Evolutionary conservation across 1,284 basidiomycete genomes (phyloP), one percentile per base, ranked within the genome.

Genomic region (Malassezia globosa): DNA sequence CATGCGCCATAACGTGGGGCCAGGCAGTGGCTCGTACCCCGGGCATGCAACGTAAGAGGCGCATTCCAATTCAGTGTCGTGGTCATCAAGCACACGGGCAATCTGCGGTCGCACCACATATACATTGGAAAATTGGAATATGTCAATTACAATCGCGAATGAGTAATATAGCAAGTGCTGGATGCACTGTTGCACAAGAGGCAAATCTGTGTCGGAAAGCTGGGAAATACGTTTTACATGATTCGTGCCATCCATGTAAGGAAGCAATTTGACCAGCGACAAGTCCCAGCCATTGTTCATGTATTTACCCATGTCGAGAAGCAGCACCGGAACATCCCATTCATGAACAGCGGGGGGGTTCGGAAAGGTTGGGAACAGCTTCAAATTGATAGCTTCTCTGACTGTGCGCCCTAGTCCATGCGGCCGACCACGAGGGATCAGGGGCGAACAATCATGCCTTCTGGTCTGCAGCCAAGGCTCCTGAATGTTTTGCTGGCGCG

Each of bases 151-250:
- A 81, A 95, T 88, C 64, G 95, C 82, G 46, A 92, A 89, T 75
- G 92, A 87, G 69, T 96, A 95, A 68, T 87, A 95, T 84, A 97
- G 73, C 41, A 99, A 78, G 73, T 99, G 94, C 25, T 87, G 82
- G 45, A 97, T 81, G 4, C 89, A 89, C 58, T 85, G 81, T 37
- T 87, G 79, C 7, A 87, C 85, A 23, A 96, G 74, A 13, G 80
- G 80, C 7, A 85, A 74, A 70, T 94, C 88, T 50, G 87, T 90
- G 62, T 95, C 86, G 0, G 90, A 88, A 2, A 95, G 77, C 58
- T 87, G 80, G 0, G 92, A 88, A 53, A 97, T 96, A 39, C 83
- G 80, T 65, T 82, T 82, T 66, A 94, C 82, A 66, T 94, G 89
- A 58, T 88, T 87, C 27, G 84, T 81, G 0, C 92, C 92, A 67